phyloP scores from a whole-genome alignment of 257 asterid species.

The Solanum pennellii region DNA sequence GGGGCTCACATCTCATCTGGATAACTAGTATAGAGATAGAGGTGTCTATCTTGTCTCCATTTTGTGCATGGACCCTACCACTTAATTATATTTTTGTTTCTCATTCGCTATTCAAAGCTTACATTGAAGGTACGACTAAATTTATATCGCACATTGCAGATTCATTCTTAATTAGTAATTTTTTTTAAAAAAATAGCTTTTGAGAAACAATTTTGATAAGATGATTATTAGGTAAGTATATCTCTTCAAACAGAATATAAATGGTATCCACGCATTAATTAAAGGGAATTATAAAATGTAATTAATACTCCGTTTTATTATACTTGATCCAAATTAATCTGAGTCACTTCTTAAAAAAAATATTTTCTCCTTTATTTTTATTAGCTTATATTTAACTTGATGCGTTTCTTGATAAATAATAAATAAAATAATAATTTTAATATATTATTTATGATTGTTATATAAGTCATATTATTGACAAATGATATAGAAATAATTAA shows the following conservation, averaged over 20 bases:
- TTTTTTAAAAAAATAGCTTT: neutral
- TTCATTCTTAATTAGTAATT: too few species aligned
- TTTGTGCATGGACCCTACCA: neutral
- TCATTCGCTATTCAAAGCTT: fast-evolving
- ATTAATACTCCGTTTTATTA: neutral
- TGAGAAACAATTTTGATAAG: neutral
- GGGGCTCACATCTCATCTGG: neutral
- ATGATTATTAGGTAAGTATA: neutral
- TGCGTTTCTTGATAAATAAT: neutral
- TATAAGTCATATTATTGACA: neutral
- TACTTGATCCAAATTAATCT: neutral
- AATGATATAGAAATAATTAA: neutral
- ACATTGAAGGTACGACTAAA: too few species aligned
- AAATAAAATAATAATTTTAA: neutral
- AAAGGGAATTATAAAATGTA: neutral
- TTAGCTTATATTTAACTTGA: neutral
- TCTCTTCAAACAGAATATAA: neutral
- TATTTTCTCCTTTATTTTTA: fast-evolving
- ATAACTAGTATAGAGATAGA: neutral
- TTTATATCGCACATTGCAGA: fast-evolving
- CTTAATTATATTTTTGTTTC: too few species aligned
- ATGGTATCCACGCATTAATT: neutral
- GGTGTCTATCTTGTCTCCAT: neutral
- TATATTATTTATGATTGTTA: neutral
- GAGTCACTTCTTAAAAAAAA: neutral